Conservation (phyloP, 495 filamentous ascomycete genomes). For the Penicillium goetzii region DNA sequence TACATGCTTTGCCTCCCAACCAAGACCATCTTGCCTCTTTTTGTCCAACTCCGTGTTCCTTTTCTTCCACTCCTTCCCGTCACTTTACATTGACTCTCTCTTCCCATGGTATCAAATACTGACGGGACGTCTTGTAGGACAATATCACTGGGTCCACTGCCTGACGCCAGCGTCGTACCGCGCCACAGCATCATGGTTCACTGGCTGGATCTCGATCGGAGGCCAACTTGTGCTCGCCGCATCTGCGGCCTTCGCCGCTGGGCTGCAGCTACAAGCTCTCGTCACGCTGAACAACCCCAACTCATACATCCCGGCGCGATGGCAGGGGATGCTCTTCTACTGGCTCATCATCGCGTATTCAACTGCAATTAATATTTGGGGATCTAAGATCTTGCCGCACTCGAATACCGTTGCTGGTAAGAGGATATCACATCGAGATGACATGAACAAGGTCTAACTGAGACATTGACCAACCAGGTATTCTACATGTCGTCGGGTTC, state of each 20-base stretch:
- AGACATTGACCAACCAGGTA: constrained; percentile 9
- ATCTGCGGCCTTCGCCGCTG: constrained; percentile 34
- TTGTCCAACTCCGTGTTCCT: no score
- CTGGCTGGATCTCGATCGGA: constrained; percentile 35
- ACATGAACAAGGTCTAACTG: not conserved
- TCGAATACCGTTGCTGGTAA: constrained; percentile 30
- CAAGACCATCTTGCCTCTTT: not conserved
- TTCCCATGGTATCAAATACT: no score
- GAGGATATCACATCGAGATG: not conserved
- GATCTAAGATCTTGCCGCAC: constrained; percentile 32
- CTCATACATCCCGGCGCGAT: constrained; percentile 24
- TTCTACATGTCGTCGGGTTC: constrained; percentile 28
- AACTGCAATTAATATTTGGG: constrained; percentile 25
- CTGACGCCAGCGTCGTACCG: constrained; percentile 26
- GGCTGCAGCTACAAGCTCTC: constrained; percentile 29
- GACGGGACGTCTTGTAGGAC: constrained; percentile 9
- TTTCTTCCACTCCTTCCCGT: no score
- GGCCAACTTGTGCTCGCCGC: constrained; percentile 37
- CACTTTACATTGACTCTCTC: no score
- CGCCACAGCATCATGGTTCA: constrained; percentile 31
- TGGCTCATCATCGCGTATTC: constrained; percentile 30
- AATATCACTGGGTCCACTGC: constrained; percentile 36
- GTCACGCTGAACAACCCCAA: constrained; percentile 32
- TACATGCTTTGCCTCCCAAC: constrained; percentile 12
- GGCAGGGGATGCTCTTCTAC: constrained; percentile 35